These are phyloP conservation scores for Lipomyces chichibuensis DNA, from an alignment of 805 yeast genomes.

Conservation along the genomic window DNA sequence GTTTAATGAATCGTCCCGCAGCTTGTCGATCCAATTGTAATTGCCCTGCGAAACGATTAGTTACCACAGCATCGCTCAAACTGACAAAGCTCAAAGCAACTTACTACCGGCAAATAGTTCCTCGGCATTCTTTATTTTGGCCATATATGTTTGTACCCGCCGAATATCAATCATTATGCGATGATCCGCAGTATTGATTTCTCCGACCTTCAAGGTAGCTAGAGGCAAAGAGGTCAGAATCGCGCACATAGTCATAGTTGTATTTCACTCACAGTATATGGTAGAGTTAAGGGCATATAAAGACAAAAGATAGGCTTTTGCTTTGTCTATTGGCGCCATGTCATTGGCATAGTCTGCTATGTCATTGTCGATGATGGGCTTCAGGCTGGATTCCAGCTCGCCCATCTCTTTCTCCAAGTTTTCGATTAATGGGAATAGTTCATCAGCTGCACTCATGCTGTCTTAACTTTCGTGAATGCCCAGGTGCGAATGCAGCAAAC, in stretches of 20 bases:
- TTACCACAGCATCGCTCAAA: background rate
- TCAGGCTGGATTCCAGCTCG: conserved; percentile 13
- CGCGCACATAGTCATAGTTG: background rate
- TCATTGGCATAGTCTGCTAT: conserved; percentile 1
- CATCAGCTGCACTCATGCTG: conserved; percentile 5
- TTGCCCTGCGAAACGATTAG: conserved; percentile 15
- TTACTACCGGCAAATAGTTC: conserved; percentile 30
- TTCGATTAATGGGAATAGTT: conserved; percentile 7
- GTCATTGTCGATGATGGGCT: conserved; percentile 6
- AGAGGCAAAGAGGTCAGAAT: background rate
- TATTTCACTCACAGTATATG: conserved; percentile 20
- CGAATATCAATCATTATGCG: conserved; percentile 29
- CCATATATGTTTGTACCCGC: conserved; percentile 29
- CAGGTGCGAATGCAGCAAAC: background rate
- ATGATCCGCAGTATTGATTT: conserved; percentile 12
- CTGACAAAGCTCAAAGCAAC: background rate
- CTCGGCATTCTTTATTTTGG: conserved; percentile 31
- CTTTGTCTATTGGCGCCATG: conserved; percentile 22
- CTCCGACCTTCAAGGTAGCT: conserved; percentile 29
- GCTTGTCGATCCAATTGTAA: conserved; percentile 25
- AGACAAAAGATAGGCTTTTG: conserved; percentile 23
- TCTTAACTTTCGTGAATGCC: background rate
- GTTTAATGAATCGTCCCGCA: conserved; percentile 32
- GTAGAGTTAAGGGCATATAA: conserved; percentile 30
- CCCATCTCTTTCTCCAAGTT: conserved; percentile 16